Evolutionary conservation across 345 rosid species (phyloP).

Genomic region (Camelina neglecta): DNA sequence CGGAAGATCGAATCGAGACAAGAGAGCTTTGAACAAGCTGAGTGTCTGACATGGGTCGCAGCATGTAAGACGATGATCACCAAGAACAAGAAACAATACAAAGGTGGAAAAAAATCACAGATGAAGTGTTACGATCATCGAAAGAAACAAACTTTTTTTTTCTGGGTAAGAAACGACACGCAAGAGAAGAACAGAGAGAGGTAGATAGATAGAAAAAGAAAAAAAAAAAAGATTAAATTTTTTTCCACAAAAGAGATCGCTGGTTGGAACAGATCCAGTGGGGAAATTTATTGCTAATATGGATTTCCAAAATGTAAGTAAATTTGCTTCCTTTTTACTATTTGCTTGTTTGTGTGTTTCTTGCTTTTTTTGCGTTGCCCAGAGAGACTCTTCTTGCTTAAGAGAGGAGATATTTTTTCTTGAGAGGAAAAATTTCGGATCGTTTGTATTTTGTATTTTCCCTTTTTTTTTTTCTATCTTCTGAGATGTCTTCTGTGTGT

Average conservation of each 20-base stretch:
- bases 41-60: slow-evolving; percentile 68
- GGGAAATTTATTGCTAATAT: slow-evolving; percentile 36
- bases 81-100: background rate
- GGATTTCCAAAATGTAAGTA: slow-evolving; percentile 40
- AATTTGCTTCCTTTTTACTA: slow-evolving; percentile 23
- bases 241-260: background rate
- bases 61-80: slow-evolving; percentile 39
- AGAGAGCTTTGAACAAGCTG: slow-evolving; percentile 63
- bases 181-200: slow-evolving; percentile 23
- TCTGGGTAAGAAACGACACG: background rate
- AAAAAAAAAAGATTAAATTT: background rate
- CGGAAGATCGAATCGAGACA: slow-evolving; percentile 60
- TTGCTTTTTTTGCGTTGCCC: background rate
- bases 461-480: slow-evolving; percentile 33
- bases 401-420: background rate
- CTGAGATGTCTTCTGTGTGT: slow-evolving; percentile 42
- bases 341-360: background rate
- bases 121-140: slow-evolving; percentile 9
- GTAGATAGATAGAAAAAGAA: background rate
- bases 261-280: slow-evolving; percentile 34
- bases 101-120: background rate
- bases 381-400: background rate
- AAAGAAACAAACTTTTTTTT: background rate
- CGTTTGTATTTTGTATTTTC: slow-evolving; percentile 28
- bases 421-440: slow-evolving; percentile 33